Conservation (phyloP, 768 basidiomycete species). For the Terana coerulea region DNA sequence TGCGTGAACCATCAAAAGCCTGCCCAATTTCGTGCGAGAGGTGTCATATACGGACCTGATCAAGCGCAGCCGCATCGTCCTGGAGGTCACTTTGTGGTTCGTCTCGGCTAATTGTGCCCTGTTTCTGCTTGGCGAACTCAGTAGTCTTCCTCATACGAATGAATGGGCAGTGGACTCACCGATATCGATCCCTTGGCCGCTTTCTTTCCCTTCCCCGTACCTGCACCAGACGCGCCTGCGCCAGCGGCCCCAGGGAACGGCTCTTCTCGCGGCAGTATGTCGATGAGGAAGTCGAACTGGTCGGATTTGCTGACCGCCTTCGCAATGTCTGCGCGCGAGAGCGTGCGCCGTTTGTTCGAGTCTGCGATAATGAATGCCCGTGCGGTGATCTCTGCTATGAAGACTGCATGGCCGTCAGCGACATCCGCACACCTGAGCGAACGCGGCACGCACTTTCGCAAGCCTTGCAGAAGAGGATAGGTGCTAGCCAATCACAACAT, state of each 20-base stretch:
- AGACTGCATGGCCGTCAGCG: slow-evolving; percentile 50
- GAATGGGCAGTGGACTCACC: background rate
- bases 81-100: background rate
- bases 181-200: slow-evolving; percentile 10
- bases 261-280: slow-evolving; percentile 90
- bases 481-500: slow-evolving; percentile 46
- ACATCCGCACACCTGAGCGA: background rate
- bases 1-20: background rate
- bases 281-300: slow-evolving; percentile 97
- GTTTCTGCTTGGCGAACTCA: too few species aligned
- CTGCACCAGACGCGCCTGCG: slow-evolving; percentile 8
- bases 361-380: slow-evolving; percentile 95
- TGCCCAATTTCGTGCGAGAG: background rate
- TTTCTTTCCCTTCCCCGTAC: slow-evolving; percentile 21
- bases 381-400: slow-evolving; percentile 95
- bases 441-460: slow-evolving; percentile 79
- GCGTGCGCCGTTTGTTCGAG: slow-evolving; percentile 92
- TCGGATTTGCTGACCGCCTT: slow-evolving; percentile 90
- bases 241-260: slow-evolving; percentile 20
- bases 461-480: slow-evolving; percentile 95
- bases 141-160: background rate
- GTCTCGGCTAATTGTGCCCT: slow-evolving; percentile 2
- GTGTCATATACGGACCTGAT: background rate
- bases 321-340: slow-evolving; percentile 90
- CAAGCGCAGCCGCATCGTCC: background rate